Base-by-base conservation (phyloP, 2,329 filamentous ascomycete species). In the Ceratocystis variospora region DNA sequence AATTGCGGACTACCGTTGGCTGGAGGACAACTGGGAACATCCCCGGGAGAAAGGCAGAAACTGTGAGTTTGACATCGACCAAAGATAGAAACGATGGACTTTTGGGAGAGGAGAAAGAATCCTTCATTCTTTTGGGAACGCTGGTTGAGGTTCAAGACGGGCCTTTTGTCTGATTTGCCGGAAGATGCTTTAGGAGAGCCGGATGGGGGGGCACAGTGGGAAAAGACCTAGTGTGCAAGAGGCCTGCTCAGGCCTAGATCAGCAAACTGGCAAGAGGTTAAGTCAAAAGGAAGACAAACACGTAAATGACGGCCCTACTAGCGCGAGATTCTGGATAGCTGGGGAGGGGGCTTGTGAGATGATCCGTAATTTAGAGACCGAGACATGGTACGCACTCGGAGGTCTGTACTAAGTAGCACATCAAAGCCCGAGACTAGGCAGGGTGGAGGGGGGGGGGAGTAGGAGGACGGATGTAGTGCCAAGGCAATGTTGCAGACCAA, bases 1-100 rank as follows among this genome's bases (percentile, higher is more conserved):
- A 59, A 59, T 59, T 59, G 55, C 55, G 22, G 28, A 59, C 55
- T 59, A 31, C 55, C 55, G 55, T 59, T 59, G 55, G 55, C 55
- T 59, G 28, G 55, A 59, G 55, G 31, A 37, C 55, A 59, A 37
- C 55, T 37, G 31, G 55, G 55, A 37, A 19, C 28, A 59, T 37
- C 28, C 55, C 55, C 37, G 37, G n/a, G 55, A 31, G 55, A 28
- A 37, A 37, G 55, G 5, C 28, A 59, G 31, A 59, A 41, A 15
- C 12, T 37, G 31, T 10, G 55, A 31, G 33, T 31, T 59, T 59
- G 55, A 33, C 55, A 37, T 59, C 17, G 55, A 59, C 55, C 28
- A 37, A 59, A 59, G 55, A 59, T 59, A 59, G 55, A 28, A 59
- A 31, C 12, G 37, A 15, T 37, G 28, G 55, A n/a, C 22, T 25